A percentile compares a stretch with the other conserved stretches of the same genome.
Evolutionary conservation across 805 yeast genomes (phyloP).

Genomic region (Tetrapisispora namnaoensis): DNA sequence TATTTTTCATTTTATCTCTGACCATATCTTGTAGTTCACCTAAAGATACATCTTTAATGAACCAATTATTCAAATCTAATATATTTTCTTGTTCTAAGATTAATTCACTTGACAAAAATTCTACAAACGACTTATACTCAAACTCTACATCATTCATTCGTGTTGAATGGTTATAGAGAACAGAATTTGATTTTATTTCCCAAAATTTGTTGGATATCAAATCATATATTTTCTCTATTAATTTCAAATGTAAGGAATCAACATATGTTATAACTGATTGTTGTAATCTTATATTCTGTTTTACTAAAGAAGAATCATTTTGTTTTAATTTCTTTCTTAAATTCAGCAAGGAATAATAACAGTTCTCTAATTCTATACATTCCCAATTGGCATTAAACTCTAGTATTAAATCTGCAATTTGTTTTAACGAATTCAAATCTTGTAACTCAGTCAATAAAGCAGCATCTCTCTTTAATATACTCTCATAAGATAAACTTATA

Average conservation of each 20-base stretch:
- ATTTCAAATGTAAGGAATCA: conserved; percentile 20
- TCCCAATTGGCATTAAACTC: conserved; percentile 25
- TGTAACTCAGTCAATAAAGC: conserved; percentile 14
- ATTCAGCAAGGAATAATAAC: conserved; percentile 23
- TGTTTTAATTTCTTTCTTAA: conserved; percentile 18
- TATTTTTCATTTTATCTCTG: conserved; percentile 8
- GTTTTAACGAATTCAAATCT: conserved; percentile 13
- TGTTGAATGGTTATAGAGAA: conserved; percentile 7
- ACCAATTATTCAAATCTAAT: conserved; percentile 18
- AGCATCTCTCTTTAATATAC: conserved; percentile 12
- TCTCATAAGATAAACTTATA: neutral
- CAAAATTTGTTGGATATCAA: conserved; percentile 18
- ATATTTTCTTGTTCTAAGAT: conserved; percentile 9
- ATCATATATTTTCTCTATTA: conserved; percentile 12
- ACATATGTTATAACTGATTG: conserved; percentile 18
- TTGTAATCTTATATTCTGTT: conserved; percentile 22
- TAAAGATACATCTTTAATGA: conserved; percentile 16
- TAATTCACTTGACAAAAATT: conserved; percentile 10
- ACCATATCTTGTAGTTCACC: conserved; percentile 18
- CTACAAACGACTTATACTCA: conserved; percentile 14
- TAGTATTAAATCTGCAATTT: conserved; percentile 14
- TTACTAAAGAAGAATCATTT: conserved; percentile 7
- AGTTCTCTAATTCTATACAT: conserved; percentile 24
- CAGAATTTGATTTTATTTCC: conserved; percentile 9
- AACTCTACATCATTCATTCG: conserved; percentile 8